Evolutionary conservation across 345 rosid species (phyloP), one percentile per base, ranked within the genome.

Genomic region (Capsella bursapastoris): DNA sequence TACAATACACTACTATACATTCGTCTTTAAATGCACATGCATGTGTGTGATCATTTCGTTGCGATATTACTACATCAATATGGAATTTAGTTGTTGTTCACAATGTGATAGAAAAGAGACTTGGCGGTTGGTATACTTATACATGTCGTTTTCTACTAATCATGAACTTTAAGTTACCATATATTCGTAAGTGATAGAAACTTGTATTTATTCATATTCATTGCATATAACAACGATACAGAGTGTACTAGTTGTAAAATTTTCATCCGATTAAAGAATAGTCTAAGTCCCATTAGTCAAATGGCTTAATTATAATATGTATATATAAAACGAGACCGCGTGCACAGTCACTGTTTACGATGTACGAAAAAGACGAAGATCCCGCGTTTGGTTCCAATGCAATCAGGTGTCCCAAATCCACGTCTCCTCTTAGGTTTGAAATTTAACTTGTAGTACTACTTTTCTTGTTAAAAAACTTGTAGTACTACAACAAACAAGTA

Each of bases 371-470:
- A 1, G 29, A 61, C 74, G 69, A 68, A 77, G 75, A 64, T 77
- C 71, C 31, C 71, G 75, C 66, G 66, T 70, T 64, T 55, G 66
- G 75, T 56, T 77, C 76, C 79, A 69, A 76, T 55, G 70, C 72
- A 77, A 63, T 61, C 48, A 32, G 51, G 52, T 61, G 69, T 61
- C 79, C 40, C 61, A 68, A 60, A 31, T 67, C 68, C 12, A 61
- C 48, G 50, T 51, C 34, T 29, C 45, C 31, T 10, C 37, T 34
- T 34, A 12, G 52, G n/a, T 28, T 49, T 51, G 57, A 57, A 74
- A 35, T 12, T 66, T 58, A 34, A 74, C 66, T 47, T 73, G 1
- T 32, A 32, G 22, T 18, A 18, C 22, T 18, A 18, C 22, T 18
- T 18, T 18, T 18, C 22, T 18, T 18, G 22, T 18, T 18, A 18